Percentiles rank a stretch among this genome's conserved stretches.
Conservation (phyloP, 2,329 filamentous ascomycete species). For the Aureobasidium melanogenum region DNA sequence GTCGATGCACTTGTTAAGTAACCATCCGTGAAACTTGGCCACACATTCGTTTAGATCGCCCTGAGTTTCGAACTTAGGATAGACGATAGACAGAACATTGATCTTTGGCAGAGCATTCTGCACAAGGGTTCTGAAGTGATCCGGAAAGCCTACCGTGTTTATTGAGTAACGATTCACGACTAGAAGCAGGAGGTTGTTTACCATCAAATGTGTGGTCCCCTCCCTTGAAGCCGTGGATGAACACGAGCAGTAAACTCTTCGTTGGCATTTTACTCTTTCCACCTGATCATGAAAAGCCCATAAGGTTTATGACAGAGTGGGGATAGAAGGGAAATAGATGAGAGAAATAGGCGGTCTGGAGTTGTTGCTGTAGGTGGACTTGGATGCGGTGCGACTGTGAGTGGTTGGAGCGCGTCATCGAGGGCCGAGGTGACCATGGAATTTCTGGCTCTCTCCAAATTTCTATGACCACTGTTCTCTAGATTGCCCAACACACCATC, state of each 20-base stretch:
- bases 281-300: not conserved
- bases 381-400: not conserved
- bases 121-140: conserved; percentile 58
- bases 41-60: conserved; percentile 67
- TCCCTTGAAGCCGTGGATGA: conserved; percentile 87
- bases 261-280: not conserved
- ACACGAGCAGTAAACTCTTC: conserved; percentile 71
- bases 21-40: conserved; percentile 66
- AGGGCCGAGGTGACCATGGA: not conserved
- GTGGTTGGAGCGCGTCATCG: not conserved
- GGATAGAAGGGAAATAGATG: not conserved
- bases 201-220: conserved; percentile 67
- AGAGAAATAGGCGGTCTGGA: not conserved
- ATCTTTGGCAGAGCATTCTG: conserved; percentile 59
- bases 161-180: not conserved
- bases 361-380: not conserved
- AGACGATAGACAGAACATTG: conserved; percentile 59
- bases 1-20: conserved; percentile 88
- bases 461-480: not conserved
- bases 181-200: not conserved
- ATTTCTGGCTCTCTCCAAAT: not conserved
- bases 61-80: conserved; percentile 74
- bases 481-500: not conserved
- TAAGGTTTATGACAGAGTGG: not conserved
- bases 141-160: conserved; percentile 46